These are phyloP conservation scores for Coemansia sp. DNA, from an alignment of 192 early-diverging fungal genomes.

Conservation along the genomic window DNA sequence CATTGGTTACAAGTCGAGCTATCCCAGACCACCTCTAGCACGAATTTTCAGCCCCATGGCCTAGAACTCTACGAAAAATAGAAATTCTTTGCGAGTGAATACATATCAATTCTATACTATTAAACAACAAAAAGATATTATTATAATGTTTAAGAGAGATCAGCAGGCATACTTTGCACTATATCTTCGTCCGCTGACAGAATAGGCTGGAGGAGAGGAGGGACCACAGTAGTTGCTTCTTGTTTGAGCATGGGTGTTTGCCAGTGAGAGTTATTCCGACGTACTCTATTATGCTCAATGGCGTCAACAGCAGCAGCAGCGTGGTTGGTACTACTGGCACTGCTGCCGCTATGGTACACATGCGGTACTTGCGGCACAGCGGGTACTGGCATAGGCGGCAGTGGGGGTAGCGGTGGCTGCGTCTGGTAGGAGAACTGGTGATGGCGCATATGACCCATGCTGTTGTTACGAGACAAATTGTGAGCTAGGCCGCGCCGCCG, in stretches of 20 bases:
- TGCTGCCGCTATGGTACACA: slow-evolving; percentile 4
- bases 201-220: background rate
- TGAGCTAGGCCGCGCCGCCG: slow-evolving; percentile 44
- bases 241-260: slow-evolving; percentile 18
- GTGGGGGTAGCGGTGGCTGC: slow-evolving; percentile 49
- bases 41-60: slow-evolving; percentile 59
- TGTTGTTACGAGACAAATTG: slow-evolving; percentile 51
- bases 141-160: background rate
- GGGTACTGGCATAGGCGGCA: slow-evolving; percentile 20
- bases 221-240: background rate
- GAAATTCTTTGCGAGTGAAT: background rate
- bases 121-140: background rate
- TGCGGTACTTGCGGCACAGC: background rate
- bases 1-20: slow-evolving; percentile 51
- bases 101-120: background rate
- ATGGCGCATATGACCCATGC: slow-evolving; percentile 43
- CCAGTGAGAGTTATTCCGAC: background rate
- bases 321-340: slow-evolving; percentile 10
- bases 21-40: slow-evolving; percentile 48
- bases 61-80: slow-evolving; percentile 13
- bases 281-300: slow-evolving; percentile 4
- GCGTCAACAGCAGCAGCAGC: background rate
- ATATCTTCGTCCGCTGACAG: slow-evolving; percentile 1
- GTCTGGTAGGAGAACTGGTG: slow-evolving; percentile 35
- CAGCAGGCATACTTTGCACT: background rate